Percentiles rank a stretch among this genome's conserved stretches.
These are phyloP conservation scores for Thermomyces lanuginosus DNA, from an alignment of 2,329 filamentous ascomycete genomes.

Conservation along the genomic window DNA sequence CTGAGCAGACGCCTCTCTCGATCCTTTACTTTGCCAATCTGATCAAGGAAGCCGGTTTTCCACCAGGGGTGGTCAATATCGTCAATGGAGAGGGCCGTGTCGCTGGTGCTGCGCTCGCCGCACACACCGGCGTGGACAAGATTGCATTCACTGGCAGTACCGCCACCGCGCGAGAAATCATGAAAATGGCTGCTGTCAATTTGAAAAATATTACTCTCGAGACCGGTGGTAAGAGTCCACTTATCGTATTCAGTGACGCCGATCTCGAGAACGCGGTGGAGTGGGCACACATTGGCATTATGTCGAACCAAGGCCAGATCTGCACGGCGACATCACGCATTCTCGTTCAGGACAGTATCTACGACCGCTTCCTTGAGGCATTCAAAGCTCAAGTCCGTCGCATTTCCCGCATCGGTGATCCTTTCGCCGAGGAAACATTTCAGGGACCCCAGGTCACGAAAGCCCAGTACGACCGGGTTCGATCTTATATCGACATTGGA, in stretches of 20 bases:
- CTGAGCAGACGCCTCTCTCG: slow-evolving; percentile 42
- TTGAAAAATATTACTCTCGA: slow-evolving; percentile 48
- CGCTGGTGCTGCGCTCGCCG: slow-evolving; percentile 51
- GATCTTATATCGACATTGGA: slow-evolving; percentile 28
- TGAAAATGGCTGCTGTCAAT: slow-evolving; percentile 54
- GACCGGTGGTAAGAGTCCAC: slow-evolving; percentile 43
- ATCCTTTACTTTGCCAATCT: slow-evolving; percentile 48
- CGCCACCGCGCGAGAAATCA: slow-evolving; percentile 53
- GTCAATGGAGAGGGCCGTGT: slow-evolving; percentile 54
- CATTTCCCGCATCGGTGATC: slow-evolving; percentile 26
- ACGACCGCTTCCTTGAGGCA: slow-evolving; percentile 25
- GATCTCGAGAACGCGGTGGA: slow-evolving; percentile 39
- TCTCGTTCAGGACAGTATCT: slow-evolving; percentile 39
- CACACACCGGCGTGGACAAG: slow-evolving; percentile 55
- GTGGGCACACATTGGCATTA: slow-evolving; percentile 35
- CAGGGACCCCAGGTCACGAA: slow-evolving; percentile 32
- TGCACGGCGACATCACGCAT: slow-evolving; percentile 44
- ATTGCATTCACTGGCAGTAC: slow-evolving; percentile 67
- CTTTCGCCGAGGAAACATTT: slow-evolving; percentile 25
- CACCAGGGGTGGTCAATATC: slow-evolving; percentile 61
- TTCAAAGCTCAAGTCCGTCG: slow-evolving; percentile 20
- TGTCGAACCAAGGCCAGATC: slow-evolving; percentile 44
- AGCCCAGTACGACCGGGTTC: slow-evolving; percentile 28
- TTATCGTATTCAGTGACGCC: slow-evolving; percentile 42
- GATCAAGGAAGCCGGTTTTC: slow-evolving; percentile 57